Evolutionary conservation across 345 rosid genomes (phyloP).

Genomic region (Odontarrhena argentea): DNA sequence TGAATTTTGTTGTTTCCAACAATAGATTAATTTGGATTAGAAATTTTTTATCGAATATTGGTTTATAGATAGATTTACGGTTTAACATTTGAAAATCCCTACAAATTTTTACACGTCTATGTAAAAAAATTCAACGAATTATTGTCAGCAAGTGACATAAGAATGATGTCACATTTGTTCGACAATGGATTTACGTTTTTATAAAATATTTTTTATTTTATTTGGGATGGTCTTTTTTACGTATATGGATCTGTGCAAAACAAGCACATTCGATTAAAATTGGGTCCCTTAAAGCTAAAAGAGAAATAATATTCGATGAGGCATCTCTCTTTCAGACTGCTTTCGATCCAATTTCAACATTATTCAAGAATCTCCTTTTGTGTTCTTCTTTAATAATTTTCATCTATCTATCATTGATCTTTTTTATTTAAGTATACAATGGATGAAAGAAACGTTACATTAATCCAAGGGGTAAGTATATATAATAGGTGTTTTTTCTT

Average conservation of each 20-base stretch:
- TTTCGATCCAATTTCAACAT: conserved; percentile 52
- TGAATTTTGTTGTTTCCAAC: no score
- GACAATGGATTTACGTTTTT: conserved; percentile 22
- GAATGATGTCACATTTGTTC: conserved; percentile 41
- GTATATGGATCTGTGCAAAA: conserved; percentile 45
- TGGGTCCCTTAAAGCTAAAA: conserved; percentile 56
- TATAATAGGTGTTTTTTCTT: not conserved
- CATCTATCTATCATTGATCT: conserved; percentile 12
- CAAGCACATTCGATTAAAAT: conserved; percentile 35
- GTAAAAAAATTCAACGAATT: not conserved
- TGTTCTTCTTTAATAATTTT: conserved; percentile 34
- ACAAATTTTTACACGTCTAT: not conserved
- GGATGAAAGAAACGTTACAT: conserved; percentile 6
- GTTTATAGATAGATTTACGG: no score
- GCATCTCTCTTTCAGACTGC: conserved; percentile 56
- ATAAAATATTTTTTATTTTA: not conserved
- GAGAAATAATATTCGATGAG: conserved; percentile 62
- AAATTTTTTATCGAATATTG: no score
- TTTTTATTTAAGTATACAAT: conserved; percentile 11
- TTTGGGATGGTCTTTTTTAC: conserved; percentile 12
- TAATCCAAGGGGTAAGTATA: not conserved
- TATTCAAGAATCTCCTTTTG: conserved; percentile 79
- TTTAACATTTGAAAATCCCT: not conserved
- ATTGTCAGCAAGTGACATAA: conserved; percentile 34
- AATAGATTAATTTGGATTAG: no score